Conservation (phyloP, 1,139 yeast species). For the Kurtzmaniella quercitrusa region DNA sequence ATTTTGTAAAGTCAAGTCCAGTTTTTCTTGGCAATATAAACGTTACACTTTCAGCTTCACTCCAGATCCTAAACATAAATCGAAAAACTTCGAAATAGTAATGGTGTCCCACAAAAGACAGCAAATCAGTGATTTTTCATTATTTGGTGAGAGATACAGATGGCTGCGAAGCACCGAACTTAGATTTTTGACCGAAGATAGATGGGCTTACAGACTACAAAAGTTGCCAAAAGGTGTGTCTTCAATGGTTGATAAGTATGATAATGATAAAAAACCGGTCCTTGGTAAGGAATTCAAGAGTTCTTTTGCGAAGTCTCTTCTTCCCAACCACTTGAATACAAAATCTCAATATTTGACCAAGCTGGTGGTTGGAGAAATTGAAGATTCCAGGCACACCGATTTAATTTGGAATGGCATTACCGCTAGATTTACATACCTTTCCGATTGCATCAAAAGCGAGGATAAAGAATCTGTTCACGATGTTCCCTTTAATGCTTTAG, state of each 20-base stretch:
- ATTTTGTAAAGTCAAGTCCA: constrained; percentile 2
- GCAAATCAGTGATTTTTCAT: constrained; percentile 3
- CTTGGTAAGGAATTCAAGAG: background rate
- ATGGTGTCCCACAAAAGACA: constrained; percentile 2
- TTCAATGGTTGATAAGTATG: background rate
- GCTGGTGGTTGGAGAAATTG: background rate
- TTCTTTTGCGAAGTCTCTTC: background rate
- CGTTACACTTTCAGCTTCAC: constrained; percentile 3
- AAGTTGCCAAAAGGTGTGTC: background rate
- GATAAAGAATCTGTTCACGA: constrained; percentile 7
- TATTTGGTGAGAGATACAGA: constrained; percentile 2
- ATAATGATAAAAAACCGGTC: background rate
- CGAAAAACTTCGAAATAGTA: background rate
- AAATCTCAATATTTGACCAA: background rate
- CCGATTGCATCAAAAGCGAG: background rate
- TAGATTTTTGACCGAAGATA: background rate
- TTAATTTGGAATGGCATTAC: background rate
- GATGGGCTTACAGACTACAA: background rate
- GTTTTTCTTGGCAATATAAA: background rate
- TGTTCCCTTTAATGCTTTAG: constrained; percentile 11
- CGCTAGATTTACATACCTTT: background rate
- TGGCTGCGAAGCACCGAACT: background rate
- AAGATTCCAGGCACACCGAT: background rate
- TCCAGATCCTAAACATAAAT: constrained; percentile 4
- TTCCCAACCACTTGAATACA: constrained; percentile 3